These are phyloP conservation scores for Macroventuria anomochaeta DNA, from an alignment of 2,329 filamentous ascomycete species.

Conservation along the genomic window DNA sequence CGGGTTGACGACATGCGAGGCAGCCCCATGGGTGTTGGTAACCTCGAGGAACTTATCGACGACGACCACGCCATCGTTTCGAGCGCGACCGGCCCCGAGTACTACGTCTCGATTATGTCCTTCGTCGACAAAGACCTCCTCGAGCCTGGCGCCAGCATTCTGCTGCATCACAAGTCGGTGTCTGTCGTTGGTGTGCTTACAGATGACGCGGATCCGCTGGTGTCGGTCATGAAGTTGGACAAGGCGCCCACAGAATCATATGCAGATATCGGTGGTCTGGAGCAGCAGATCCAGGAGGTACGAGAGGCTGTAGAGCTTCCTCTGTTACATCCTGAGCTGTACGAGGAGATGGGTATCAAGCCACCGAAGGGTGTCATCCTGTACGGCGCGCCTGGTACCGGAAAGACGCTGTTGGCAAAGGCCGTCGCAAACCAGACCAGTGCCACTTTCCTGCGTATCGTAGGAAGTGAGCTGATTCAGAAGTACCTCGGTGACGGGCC, in stretches of 20 bases:
- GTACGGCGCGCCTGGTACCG: constrained; percentile 95
- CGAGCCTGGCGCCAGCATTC: constrained; percentile 92
- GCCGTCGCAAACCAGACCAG: constrained; percentile 99
- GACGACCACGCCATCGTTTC: constrained; percentile 99
- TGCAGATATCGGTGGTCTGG: constrained; percentile 95
- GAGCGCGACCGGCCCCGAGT: constrained; percentile 95
- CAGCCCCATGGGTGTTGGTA: constrained; percentile 97
- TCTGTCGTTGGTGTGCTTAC: constrained; percentile 97
- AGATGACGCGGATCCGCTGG: constrained; percentile 92
- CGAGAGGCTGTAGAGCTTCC: constrained; percentile 96
- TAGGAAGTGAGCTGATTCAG: constrained; percentile 96
- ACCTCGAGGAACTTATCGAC: constrained; percentile 97
- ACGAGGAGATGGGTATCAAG: constrained; percentile 99
- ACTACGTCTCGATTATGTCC: constrained; percentile 99
- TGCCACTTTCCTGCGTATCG: constrained; percentile 95
- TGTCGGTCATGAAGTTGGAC: constrained; percentile 99
- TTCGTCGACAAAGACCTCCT: constrained; percentile 99
- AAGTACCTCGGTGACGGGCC: constrained; percentile 98
- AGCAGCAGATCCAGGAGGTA: constrained; percentile 96
- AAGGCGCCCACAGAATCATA: constrained; percentile 99
- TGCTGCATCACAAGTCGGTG: constrained; percentile 96
- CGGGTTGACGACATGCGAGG: constrained; percentile 98
- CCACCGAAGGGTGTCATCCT: constrained; percentile 99
- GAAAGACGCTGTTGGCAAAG: constrained; percentile 94
- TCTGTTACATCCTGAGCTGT: constrained; percentile 91